These are phyloP conservation scores for Boletus vermiculosoides DNA, from an alignment of 768 basidiomycete species.

Conservation along the genomic window DNA sequence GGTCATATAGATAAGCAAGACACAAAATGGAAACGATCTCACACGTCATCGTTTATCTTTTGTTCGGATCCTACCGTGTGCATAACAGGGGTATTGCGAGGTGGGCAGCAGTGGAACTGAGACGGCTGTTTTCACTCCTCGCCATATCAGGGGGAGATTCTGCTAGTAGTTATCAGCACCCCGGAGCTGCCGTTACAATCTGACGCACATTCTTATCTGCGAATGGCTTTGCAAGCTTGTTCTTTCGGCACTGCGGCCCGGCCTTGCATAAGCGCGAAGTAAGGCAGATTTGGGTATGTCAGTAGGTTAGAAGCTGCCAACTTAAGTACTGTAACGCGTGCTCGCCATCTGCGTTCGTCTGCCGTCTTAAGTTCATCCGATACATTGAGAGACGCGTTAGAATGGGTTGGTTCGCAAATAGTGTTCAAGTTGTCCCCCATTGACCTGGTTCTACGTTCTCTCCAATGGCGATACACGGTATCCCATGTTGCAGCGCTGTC, in stretches of 20 bases:
- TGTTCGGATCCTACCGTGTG: neutral
- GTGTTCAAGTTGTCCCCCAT: neutral
- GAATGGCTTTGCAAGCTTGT: neutral
- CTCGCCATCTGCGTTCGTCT: neutral
- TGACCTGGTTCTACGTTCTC: neutral
- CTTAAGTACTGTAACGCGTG: neutral
- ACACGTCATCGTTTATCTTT: neutral
- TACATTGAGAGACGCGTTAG: neutral
- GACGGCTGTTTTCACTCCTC: neutral
- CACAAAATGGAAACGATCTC: constrained; percentile 1
- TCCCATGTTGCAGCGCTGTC: neutral
- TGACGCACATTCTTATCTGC: neutral
- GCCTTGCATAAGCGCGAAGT: neutral
- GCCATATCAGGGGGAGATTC: neutral
- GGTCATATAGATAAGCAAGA: neutral
- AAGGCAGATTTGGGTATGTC: neutral
- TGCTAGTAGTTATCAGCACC: neutral
- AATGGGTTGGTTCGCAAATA: neutral
- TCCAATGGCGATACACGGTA: neutral
- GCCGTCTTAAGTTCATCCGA: neutral
- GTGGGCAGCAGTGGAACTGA: neutral
- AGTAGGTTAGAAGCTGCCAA: neutral
- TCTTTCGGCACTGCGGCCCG: neutral
- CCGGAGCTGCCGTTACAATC: neutral
- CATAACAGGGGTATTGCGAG: neutral